Conservation (phyloP, 2,329 filamentous ascomycete genomes). For the Neonectria ditissima region DNA sequence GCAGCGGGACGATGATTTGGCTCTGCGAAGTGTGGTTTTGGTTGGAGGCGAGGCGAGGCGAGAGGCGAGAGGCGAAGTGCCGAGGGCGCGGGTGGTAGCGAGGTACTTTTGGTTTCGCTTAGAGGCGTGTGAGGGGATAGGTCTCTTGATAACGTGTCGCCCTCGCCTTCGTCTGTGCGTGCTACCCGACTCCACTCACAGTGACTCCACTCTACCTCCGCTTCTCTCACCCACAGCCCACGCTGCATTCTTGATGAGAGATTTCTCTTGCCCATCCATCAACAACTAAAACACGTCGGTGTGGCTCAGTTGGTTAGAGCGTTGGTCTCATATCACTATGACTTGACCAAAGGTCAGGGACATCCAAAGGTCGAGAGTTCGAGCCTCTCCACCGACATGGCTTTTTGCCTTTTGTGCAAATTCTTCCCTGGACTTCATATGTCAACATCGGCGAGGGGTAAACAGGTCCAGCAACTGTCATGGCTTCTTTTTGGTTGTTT, state of each 20-base stretch:
- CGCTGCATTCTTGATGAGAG: background rate
- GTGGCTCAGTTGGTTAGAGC: conserved; percentile 55
- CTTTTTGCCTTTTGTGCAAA: conserved; percentile 17
- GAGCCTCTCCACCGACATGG: conserved; percentile 42
- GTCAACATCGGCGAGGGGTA: no score
- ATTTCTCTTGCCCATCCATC: background rate
- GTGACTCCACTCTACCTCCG: no score
- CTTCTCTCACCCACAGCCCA: no score
- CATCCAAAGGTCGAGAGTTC: conserved; percentile 48
- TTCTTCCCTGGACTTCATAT: background rate
- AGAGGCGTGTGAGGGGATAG: background rate
- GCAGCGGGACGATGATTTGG: conserved; percentile 21
- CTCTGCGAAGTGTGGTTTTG: background rate
- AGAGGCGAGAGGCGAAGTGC: conserved; percentile 19
- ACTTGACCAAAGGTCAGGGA: conserved; percentile 37
- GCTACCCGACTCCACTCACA: background rate
- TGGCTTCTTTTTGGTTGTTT: background rate
- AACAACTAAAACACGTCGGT: conserved; percentile 36
- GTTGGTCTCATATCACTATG: conserved; percentile 50
- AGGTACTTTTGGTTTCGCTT: conserved; percentile 1
- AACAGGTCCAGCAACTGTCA: background rate
- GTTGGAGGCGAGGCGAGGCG: background rate
- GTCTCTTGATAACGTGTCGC: conserved; percentile 7
- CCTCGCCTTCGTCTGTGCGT: background rate
- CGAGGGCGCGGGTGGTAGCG: conserved; percentile 23